Percentiles rank a stretch among this genome's conserved stretches.
These are phyloP conservation scores for Claviceps africana DNA, from an alignment of 2,329 filamentous ascomycete genomes.

Conservation along the genomic window DNA sequence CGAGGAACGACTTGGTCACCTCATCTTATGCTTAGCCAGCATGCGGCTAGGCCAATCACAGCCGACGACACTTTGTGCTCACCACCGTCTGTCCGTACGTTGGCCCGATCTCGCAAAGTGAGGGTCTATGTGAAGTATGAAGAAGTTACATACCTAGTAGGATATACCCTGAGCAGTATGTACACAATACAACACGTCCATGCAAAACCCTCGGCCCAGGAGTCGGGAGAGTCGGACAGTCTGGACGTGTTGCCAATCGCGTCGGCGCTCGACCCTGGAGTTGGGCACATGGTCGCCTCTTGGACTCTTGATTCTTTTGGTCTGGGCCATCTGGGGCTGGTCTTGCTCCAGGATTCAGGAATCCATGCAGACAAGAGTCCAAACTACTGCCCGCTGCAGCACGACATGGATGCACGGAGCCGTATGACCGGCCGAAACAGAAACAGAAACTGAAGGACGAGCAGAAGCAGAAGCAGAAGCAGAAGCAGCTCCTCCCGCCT, in stretches of 20 bases:
- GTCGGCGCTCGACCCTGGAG: neutral
- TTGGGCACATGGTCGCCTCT: neutral
- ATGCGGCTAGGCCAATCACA: neutral
- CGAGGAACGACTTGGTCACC: neutral
- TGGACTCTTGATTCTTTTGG: neutral
- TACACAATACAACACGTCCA: neutral
- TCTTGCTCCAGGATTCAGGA: neutral
- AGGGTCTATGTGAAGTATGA: too few species aligned
- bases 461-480: neutral
- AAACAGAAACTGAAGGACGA: neutral
- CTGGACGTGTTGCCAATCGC: neutral
- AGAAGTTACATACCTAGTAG: too few species aligned
- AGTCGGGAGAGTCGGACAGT: neutral
- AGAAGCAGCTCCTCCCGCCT: neutral
- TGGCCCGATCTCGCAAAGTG: neutral
- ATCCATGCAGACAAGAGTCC: neutral
- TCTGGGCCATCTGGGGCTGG: neutral
- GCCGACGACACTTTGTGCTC: neutral
- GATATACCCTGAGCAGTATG: too few species aligned
- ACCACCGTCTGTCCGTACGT: too few species aligned
- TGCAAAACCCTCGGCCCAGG: neutral
- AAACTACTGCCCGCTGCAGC: neutral
- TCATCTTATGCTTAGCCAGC: neutral
- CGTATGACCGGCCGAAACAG: neutral
- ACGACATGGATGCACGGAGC: neutral